Evolutionary conservation across 306 rosid genomes (phyloP).

Genomic region (Cucumis sativus): DNA sequence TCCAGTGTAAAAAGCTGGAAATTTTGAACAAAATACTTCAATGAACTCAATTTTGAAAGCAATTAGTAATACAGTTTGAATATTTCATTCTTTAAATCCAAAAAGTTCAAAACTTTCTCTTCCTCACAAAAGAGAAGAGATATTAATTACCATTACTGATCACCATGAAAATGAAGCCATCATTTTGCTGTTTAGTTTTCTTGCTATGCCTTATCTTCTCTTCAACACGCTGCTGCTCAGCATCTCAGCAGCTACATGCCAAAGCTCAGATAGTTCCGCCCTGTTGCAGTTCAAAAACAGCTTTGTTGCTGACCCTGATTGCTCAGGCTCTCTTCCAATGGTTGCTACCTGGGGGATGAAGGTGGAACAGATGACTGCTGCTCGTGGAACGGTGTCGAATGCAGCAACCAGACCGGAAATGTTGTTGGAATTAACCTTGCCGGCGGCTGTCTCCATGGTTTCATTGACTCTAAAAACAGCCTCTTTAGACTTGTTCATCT

Average conservation of each 20-base stretch:
- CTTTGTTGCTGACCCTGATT: background rate
- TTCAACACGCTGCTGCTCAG: background rate
- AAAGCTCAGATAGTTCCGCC: background rate
- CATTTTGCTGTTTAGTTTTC: background rate
- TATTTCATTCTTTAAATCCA: too few species aligned
- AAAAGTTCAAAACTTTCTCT: too few species aligned
- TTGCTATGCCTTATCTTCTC: background rate
- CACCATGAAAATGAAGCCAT: too few species aligned
- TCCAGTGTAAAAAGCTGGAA: too few species aligned
- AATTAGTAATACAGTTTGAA: too few species aligned
- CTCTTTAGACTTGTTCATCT: constrained; percentile 8
- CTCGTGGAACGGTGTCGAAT: background rate
- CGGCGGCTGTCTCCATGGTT: background rate
- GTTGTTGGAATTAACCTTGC: background rate
- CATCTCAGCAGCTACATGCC: background rate
- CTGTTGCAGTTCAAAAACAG: background rate
- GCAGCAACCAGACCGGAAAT: background rate
- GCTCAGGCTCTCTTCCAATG: background rate
- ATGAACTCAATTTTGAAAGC: too few species aligned
- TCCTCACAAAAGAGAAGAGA: too few species aligned
- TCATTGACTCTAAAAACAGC: background rate
- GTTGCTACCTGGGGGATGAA: background rate
- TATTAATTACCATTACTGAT: too few species aligned
- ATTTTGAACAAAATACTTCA: too few species aligned
- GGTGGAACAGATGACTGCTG: background rate